These are phyloP conservation scores for Plantago ovata DNA, from an alignment of 257 asterid genomes.

Conservation along the genomic window DNA sequence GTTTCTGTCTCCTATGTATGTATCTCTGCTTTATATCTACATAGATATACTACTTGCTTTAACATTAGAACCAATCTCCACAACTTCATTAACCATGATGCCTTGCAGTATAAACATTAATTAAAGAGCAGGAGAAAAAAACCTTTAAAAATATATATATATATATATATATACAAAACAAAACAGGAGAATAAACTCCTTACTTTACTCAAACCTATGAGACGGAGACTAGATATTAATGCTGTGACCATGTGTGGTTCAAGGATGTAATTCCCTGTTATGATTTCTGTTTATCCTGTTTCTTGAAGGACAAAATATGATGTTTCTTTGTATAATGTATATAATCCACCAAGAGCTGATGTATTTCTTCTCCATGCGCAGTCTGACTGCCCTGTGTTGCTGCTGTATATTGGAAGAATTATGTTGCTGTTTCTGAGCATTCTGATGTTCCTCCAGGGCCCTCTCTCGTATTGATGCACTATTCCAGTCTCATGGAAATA, in stretches of 20 bases:
- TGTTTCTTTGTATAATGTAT: background rate
- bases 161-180: no score
- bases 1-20: no score
- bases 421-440: conserved; percentile 66
- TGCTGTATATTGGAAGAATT: conserved; percentile 72
- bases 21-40: no score
- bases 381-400: conserved; percentile 74
- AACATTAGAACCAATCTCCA: no score
- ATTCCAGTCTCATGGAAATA: conserved; percentile 12
- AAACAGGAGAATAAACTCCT: no score
- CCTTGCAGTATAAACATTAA: no score
- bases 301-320: background rate
- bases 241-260: background rate
- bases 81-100: no score
- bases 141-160: no score
- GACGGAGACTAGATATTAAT: background rate
- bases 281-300: conserved; percentile 1
- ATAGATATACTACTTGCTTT: no score
- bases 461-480: conserved; percentile 2
- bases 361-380: conserved; percentile 28
- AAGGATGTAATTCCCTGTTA: background rate
- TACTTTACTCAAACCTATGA: background rate
- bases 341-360: conserved; percentile 6
- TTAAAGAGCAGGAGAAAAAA: background rate
- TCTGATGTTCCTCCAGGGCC: conserved; percentile 1